Base-by-base conservation (phyloP, 208 protist genomes). In the Spongospora subterranea region DNA sequence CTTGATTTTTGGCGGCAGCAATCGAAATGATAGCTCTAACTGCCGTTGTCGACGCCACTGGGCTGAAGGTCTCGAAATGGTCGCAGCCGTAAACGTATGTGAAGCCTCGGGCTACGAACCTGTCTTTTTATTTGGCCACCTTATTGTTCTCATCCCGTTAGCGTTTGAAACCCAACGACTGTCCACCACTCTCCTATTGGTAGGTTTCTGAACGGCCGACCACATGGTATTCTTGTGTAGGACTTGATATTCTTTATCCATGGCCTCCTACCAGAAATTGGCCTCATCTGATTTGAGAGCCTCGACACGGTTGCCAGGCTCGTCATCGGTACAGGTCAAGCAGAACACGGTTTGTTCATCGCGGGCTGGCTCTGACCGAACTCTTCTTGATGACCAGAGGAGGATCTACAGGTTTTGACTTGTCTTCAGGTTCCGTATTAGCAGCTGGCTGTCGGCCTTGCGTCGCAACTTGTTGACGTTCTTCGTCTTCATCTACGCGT, bases 121-220 rank as follows among this genome's bases (percentile, higher is more conserved):
- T 35, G 40, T 6, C 71, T 43, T 82, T 82, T 6, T 82, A 82
- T n/a, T 43, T 35, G 35, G n/a, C n/a, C 40, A 43, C 35, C 6
- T 82, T 35, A n/a, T 43, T 43, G 71, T 82, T 43, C 71, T 82
- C 35, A 43, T 82, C 71, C 71, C 71, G n/a, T 43, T 82, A 40
- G 6, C n/a, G 71, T 35, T 82, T 82, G n/a, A n/a, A n/a, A 82
- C 71, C 71, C 71, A 82, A n/a, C 71, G 71, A n/a, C 71, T 43
- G 71, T 45, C 71, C 35, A 82, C 40, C 35, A 35, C 71, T n/a
- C 35, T 82, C 35, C 71, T 35, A 82, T 82, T 43, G 40, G 71
- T n/a, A 40, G 71, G 71, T 35, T n/a, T 6, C 40, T 6, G 71
- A n/a, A 35, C n/a, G 35, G 35, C 13, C n/a, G n/a, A 35, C 71